These are phyloP conservation scores for Chalaropsis thielavioides DNA, from an alignment of 2,329 filamentous ascomycete species.

Conservation along the genomic window DNA sequence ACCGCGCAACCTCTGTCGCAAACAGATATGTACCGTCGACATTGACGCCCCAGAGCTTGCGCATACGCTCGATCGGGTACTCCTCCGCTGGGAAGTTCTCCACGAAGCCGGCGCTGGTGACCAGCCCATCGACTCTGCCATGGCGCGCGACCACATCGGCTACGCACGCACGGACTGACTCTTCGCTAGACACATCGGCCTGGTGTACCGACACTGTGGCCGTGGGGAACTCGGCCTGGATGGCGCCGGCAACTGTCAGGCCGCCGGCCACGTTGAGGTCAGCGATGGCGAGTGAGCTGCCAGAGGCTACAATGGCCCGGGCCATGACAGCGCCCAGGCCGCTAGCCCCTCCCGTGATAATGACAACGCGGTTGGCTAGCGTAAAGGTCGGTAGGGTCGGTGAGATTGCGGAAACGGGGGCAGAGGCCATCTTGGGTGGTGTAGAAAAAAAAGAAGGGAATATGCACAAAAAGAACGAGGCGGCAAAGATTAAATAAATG, in stretches of 20 bases:
- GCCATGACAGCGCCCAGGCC: constrained; percentile 86
- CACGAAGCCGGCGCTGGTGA: constrained; percentile 92
- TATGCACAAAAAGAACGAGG: not conserved
- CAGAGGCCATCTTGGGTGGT: not conserved
- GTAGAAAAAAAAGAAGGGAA: not conserved
- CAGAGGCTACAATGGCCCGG: constrained; percentile 76
- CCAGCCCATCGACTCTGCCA: constrained; percentile 75
- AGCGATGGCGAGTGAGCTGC: constrained; percentile 79
- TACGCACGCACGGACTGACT: constrained; percentile 5
- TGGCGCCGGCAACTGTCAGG: not conserved
- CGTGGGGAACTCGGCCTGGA: not conserved
- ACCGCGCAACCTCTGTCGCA: constrained; percentile 68
- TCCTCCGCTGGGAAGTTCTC: constrained; percentile 88
- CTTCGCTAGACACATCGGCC: constrained; percentile 24
- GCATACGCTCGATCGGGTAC: constrained; percentile 80
- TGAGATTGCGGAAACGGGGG: constrained; percentile 18
- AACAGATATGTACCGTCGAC: constrained; percentile 87
- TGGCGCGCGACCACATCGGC: constrained; percentile 39
- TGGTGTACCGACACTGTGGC: constrained; percentile 65
- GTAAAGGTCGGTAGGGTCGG: constrained; percentile 77
- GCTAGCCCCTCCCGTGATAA: constrained; percentile 82
- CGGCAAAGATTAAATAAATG: not conserved
- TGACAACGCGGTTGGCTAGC: constrained; percentile 64
- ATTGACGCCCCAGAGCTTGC: constrained; percentile 89
- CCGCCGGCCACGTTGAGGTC: constrained; percentile 54